Percentiles rank a stretch among this genome's conserved stretches.
phyloP scores from a whole-genome alignment of 345 rosid genomes.

The Anacardium occidentale region DNA sequence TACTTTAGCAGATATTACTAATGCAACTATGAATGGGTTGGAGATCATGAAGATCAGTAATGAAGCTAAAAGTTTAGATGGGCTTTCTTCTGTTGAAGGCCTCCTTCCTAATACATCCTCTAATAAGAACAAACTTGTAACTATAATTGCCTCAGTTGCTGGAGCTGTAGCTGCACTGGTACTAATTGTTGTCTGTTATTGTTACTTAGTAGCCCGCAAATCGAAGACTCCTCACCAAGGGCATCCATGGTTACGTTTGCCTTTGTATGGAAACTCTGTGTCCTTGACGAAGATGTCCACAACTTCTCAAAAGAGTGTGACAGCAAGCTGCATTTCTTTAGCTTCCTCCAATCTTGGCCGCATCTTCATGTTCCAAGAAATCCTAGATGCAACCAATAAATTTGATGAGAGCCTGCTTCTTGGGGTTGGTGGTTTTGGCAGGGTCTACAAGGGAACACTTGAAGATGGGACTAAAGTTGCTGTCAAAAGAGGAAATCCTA shows the following conservation, averaged over 20 bases:
- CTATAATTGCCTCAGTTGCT: constrained; percentile 47
- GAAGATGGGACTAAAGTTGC: constrained; percentile 91
- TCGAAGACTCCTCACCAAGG: constrained; percentile 64
- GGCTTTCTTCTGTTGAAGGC: constrained; percentile 54
- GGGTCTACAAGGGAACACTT: constrained; percentile 86
- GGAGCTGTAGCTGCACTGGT: constrained; percentile 48
- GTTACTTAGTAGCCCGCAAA: constrained; percentile 51
- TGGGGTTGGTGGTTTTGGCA: constrained; percentile 97
- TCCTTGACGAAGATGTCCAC: constrained; percentile 83
- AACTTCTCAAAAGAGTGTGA: constrained; percentile 78
- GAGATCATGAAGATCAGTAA: constrained; percentile 91
- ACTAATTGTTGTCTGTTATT: constrained; percentile 55
- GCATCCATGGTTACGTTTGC: constrained; percentile 81
- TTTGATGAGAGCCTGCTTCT: constrained; percentile 85
- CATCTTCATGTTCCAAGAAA: constrained; percentile 80
- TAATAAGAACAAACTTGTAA: constrained; percentile 33
- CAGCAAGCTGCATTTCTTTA: constrained; percentile 85
- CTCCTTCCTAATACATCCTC: constrained; percentile 54
- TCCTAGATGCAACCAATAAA: constrained; percentile 87
- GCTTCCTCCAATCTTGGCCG: constrained; percentile 80
- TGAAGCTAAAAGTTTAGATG: constrained; percentile 67
- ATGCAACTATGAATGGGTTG: constrained; percentile 81
- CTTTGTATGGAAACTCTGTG: constrained; percentile 85
- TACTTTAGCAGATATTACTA: constrained; percentile 43
- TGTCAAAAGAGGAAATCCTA: constrained; percentile 97